A percentile compares a stretch with the other conserved stretches of the same genome.
These are phyloP conservation scores for Penicillium fuscoglaucum DNA, from an alignment of 2,329 filamentous ascomycete species.

Conservation along the genomic window DNA sequence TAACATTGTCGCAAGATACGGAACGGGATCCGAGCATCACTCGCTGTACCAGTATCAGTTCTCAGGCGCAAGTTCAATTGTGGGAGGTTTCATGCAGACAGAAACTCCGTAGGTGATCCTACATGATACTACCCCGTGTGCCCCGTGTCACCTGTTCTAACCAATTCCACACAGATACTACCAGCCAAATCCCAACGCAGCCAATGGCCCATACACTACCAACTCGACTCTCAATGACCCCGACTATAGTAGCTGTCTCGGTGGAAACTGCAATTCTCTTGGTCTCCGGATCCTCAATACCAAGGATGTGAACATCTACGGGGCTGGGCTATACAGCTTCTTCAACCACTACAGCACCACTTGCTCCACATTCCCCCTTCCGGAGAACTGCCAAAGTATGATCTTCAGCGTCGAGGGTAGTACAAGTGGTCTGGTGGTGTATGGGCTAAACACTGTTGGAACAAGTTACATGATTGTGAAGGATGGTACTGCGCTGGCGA, in stretches of 20 bases:
- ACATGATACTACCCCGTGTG: too few relatives aligned
- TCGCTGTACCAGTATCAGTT: constrained; percentile 53
- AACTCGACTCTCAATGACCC: constrained; percentile 38
- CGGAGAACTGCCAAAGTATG: constrained; percentile 50
- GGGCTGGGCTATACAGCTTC: constrained; percentile 56
- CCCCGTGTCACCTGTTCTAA: background rate
- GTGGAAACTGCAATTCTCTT: constrained; percentile 46
- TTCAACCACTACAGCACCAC: constrained; percentile 54
- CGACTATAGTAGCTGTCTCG: constrained; percentile 33
- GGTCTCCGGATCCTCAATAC: constrained; percentile 52
- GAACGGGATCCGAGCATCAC: constrained; percentile 50
- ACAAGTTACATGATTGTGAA: constrained; percentile 49
- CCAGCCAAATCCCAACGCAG: constrained; percentile 39
- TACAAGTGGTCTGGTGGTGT: constrained; percentile 38
- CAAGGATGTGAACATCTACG: constrained; percentile 49
- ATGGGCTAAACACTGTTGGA: constrained; percentile 52
- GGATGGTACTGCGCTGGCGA: constrained; percentile 47
- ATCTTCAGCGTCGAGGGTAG: constrained; percentile 51
- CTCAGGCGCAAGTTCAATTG: constrained; percentile 35
- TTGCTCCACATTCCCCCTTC: constrained; percentile 42
- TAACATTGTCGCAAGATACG: constrained; percentile 31
- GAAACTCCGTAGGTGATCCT: constrained; percentile 37
- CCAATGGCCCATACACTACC: constrained; percentile 33
- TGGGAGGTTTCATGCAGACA: constrained; percentile 41
- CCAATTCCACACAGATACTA: constrained; percentile 33